Evolutionary conservation across 2,329 filamentous ascomycete species (phyloP).

Genomic region (Oidium heveae): DNA sequence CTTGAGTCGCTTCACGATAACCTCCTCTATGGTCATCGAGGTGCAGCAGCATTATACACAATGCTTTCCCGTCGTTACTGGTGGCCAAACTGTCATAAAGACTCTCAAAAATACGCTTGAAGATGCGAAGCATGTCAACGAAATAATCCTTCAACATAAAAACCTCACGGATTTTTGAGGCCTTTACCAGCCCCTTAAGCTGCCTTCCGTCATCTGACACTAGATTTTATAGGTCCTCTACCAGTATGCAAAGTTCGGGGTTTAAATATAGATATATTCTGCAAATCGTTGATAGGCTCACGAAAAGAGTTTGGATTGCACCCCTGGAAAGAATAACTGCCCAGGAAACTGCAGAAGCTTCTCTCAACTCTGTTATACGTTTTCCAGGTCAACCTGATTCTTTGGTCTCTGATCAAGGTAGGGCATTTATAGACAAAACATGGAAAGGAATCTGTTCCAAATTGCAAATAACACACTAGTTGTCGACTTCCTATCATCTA

Average conservation of each 20-base stretch:
- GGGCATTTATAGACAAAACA: background rate
- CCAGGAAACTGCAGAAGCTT: too few relatives aligned
- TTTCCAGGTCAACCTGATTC: too few relatives aligned
- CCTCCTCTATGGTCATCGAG: too few relatives aligned
- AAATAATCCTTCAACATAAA: background rate
- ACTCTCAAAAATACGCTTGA: background rate
- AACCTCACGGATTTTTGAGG: background rate
- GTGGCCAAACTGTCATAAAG: background rate
- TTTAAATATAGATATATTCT: background rate
- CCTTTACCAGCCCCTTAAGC: background rate
- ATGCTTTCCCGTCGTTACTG: background rate
- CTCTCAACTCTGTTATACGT: too few relatives aligned
- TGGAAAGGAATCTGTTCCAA: background rate
- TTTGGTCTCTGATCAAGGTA: too few relatives aligned
- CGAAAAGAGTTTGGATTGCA: background rate
- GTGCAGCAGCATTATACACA: background rate
- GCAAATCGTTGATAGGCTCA: background rate
- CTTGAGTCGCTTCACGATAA: too few relatives aligned
- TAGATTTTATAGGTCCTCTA: background rate
- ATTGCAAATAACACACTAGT: background rate
- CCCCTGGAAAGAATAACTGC: too few relatives aligned
- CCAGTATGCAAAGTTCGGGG: background rate
- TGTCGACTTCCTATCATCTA: background rate
- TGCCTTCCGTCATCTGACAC: background rate
- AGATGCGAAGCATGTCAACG: too few relatives aligned